Percentiles rank a stretch among this genome's conserved stretches.
phyloP scores from a whole-genome alignment of 257 asterid genomes.

The Parsonsia alboflavescens region DNA sequence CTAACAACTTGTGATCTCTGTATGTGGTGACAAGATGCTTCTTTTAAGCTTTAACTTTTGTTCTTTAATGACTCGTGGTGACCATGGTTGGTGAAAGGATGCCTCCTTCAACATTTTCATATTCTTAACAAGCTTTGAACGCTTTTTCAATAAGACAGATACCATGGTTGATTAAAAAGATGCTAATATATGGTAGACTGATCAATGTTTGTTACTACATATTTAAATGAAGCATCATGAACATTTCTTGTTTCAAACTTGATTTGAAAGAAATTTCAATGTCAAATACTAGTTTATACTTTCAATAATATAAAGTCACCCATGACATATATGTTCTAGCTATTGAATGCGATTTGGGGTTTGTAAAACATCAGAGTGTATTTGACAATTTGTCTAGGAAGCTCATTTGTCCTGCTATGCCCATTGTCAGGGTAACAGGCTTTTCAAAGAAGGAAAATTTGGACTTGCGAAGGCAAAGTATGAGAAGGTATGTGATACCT shows the following conservation, averaged over 20 bases:
- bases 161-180: neutral
- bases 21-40: no score
- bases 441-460: constrained; percentile 89
- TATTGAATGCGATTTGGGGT: neutral
- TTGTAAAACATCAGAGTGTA: neutral
- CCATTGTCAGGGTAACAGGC: constrained; percentile 91
- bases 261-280: neutral
- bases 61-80: neutral
- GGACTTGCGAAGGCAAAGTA: constrained; percentile 96
- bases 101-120: neutral
- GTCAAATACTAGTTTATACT: neutral
- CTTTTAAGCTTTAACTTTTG: neutral
- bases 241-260: neutral
- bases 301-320: neutral
- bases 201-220: neutral
- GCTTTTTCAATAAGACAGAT: neutral
- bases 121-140: neutral
- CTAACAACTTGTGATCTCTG: neutral
- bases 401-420: constrained; percentile 14
- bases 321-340: neutral
- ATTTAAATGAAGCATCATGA: neutral
- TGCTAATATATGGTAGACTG: neutral
- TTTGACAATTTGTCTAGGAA: neutral
- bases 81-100: neutral
- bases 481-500: constrained; percentile 59